Evolutionary conservation across 257 asterid genomes (phyloP), one percentile per base, ranked within the genome.

Genomic region (Plantago major): DNA sequence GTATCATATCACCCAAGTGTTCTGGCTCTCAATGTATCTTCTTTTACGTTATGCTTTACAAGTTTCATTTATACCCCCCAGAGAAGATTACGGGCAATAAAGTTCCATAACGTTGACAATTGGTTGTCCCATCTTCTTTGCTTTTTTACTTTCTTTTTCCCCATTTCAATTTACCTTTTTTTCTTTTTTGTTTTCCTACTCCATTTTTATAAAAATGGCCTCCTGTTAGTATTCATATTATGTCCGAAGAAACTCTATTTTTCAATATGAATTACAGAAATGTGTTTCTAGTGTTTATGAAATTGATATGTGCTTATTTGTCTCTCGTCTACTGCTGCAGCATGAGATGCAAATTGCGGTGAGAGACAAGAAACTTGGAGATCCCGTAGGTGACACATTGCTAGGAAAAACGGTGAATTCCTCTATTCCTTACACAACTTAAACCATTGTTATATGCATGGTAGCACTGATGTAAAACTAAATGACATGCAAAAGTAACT

Each of bases 311-410:
- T 44, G 48, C 42, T 65, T 58, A 40, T 56, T 13, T 37, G 44
- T 52, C 33, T 6, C 57, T 55, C 52, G 30, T 13, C 62, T 55
- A 45, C 58, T 67, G 57, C 56, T 63, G 64, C 88, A 92, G 99
- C 46, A 78, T 56, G 91, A 86, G 58, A 74, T 92, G 86, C 84
- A 71, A 73, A 71, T 75, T 74, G 69, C 99, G 11, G 71, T 92
- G 58, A 81, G 71, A 69, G 77, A 82, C 78, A 89, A 58, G 70
- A 79, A 49, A 73, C 85, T 92, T 12, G 99, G 99, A 69, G 85
- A 68, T 56, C 99, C 99, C 63, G 48, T 30, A 67, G 99, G 97
- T 56, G 99, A 86, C 69, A 92, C 87, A 18, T 67, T 92, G 76
- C 80, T 72, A 33, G 99, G 99, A 12, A 92, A 92, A 82, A 92